Percentiles rank a stretch among this genome's conserved stretches.
Conservation (phyloP, 2,329 filamentous ascomycete genomes). For the Arachnomyces sp. region DNA sequence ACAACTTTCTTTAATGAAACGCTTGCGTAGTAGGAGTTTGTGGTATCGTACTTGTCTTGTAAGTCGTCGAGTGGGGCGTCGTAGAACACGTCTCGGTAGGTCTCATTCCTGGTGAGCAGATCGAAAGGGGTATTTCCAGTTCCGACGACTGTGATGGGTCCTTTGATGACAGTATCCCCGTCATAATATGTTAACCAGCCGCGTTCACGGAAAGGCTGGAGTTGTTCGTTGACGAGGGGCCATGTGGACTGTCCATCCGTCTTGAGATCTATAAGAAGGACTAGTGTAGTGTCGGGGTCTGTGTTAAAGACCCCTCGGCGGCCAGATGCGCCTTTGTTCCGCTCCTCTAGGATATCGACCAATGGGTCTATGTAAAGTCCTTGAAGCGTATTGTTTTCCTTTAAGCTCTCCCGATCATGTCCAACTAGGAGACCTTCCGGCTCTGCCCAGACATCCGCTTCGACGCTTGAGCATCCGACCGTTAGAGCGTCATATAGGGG, state of each 20-base stretch:
- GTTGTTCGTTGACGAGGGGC: slow-evolving; percentile 18
- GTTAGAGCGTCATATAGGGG: slow-evolving; percentile 33
- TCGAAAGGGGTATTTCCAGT: slow-evolving; percentile 58
- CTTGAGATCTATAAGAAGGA: slow-evolving; percentile 64
- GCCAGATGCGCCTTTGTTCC: slow-evolving; percentile 9
- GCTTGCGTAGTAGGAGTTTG: slow-evolving; percentile 3
- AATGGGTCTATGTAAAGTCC: slow-evolving; percentile 33
- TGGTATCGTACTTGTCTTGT: not conserved
- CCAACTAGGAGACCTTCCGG: slow-evolving; percentile 33
- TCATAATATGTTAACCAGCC: slow-evolving; percentile 37
- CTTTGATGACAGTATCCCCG: slow-evolving; percentile 40
- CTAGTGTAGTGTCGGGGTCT: slow-evolving; percentile 46
- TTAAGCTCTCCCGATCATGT: slow-evolving; percentile 30
- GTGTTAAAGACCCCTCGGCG: slow-evolving; percentile 48
- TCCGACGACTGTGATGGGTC: slow-evolving; percentile 60
- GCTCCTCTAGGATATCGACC: slow-evolving; percentile 18
- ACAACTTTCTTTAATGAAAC: not conserved
- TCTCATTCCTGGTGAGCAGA: slow-evolving; percentile 43
- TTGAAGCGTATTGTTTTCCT: slow-evolving; percentile 30
- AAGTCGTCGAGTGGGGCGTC: slow-evolving; percentile 44
- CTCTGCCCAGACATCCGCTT: slow-evolving; percentile 39
- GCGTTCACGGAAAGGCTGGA: slow-evolving; percentile 11
- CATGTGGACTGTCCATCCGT: slow-evolving; percentile 36
- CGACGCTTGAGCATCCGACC: slow-evolving; percentile 35
- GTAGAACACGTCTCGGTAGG: slow-evolving; percentile 48